A percentile compares a stretch with the other conserved stretches of the same genome.
Conservation (phyloP, 2,329 filamentous ascomycete species). For the Phialophora chinensis region DNA sequence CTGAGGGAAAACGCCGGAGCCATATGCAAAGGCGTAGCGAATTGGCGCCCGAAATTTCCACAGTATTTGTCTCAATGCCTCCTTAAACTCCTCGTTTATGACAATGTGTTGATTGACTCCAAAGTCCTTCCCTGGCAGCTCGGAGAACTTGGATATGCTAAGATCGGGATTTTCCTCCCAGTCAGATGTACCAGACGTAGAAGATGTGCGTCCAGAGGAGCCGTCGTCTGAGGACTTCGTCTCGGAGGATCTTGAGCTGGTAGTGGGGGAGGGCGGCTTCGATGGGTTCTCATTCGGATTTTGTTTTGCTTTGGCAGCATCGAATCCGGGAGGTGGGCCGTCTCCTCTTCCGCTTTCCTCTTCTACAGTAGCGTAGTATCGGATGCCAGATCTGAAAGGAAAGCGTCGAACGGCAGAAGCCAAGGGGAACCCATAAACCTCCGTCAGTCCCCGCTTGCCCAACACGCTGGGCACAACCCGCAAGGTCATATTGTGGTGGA, state of each 20-base stretch:
- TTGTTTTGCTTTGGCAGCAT: slow-evolving; percentile 29
- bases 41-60: slow-evolving; percentile 94
- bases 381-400: slow-evolving; percentile 16
- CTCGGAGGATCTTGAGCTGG: slow-evolving; percentile 12
- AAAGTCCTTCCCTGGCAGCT: slow-evolving; percentile 79
- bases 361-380: slow-evolving; percentile 31
- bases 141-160: slow-evolving; percentile 73
- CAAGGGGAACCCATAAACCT: slow-evolving; percentile 34
- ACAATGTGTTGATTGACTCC: slow-evolving; percentile 96
- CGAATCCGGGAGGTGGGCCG: slow-evolving; percentile 27
- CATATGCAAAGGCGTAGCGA: slow-evolving; percentile 95
- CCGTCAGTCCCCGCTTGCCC: slow-evolving; percentile 38
- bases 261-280: slow-evolving; percentile 6
- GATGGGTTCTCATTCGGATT: slow-evolving; percentile 10
- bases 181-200: slow-evolving; percentile 51
- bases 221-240: slow-evolving; percentile 16
- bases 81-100: slow-evolving; percentile 94
- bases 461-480: slow-evolving; percentile 38
- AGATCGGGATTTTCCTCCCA: slow-evolving; percentile 80
- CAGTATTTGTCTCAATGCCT: slow-evolving; percentile 82
- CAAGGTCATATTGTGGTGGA: slow-evolving; percentile 32
- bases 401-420: slow-evolving; percentile 22
- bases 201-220: slow-evolving; percentile 27
- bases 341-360: slow-evolving; percentile 19
- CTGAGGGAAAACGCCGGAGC: slow-evolving; percentile 94